Base-by-base conservation (phyloP, 345 rosid species). In the Microcos paniculata region DNA sequence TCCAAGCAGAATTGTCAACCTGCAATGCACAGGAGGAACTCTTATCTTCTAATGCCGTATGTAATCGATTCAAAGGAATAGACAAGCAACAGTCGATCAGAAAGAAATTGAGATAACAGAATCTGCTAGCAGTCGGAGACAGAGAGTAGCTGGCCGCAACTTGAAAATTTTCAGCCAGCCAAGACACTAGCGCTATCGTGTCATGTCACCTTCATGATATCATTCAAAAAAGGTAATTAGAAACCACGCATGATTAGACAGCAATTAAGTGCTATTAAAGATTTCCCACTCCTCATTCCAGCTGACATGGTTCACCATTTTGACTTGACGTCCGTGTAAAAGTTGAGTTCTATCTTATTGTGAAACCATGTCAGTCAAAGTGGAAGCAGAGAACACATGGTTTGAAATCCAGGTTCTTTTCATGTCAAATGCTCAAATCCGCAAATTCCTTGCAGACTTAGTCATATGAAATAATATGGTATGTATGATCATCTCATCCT, bases 1-100 rank as follows among this genome's bases (percentile, higher is more conserved):
- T 19, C 55, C 40, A 56, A 69, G 11, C 31, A 43, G 63, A 70
- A 76, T 48, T 72, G 23, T 82, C 82, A 82, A 46, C 86, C 83
- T 82, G 83, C 78, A 79, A 71, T 71, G 65, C 78, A 63, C 72
- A 46, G 48, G 71, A 46, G 48, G 71, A 74, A 57, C 51, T 43
- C 58, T n/a, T 46, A 28, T 48, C 42, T 73, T 59, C 67, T 30
- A 58, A 43, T 8, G 3, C 1, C 21, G 30, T 28, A 24, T 31
- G 51, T 19, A 43, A 49, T 40, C 16, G 13, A 3, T 70, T 49
- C 57, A 8, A 45, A 71, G 62, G 43, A 48, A 31, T 56, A 71
- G 12, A 52, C 68, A 24, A 73, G 31, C 52, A 31, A n/a, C 65
- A 48, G 21, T 75, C 40, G 15, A 51, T 21, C 48, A 23, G 16